phyloP scores from a whole-genome alignment of 805 yeast genomes.

The Zygosaccharomyces gambellarensis region DNA sequence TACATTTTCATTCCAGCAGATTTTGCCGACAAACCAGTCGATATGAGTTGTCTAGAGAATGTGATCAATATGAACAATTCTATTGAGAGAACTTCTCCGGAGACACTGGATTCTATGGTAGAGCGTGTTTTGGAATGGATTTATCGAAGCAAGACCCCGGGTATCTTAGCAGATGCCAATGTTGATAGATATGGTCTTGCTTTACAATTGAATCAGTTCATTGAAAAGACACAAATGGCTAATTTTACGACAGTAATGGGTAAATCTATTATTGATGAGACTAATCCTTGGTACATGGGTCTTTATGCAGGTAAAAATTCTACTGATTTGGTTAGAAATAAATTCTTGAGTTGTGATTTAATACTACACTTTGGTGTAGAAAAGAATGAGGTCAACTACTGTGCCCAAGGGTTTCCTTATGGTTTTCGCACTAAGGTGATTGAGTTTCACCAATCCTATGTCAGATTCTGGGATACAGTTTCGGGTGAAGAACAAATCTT shows the following conservation, averaged over 20 bases:
- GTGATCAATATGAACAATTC: constrained; percentile 13
- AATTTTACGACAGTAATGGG: constrained; percentile 63
- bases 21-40: constrained; percentile 42
- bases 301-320: constrained; percentile 64
- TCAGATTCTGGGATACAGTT: constrained; percentile 40
- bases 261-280: constrained; percentile 69
- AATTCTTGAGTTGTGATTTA: constrained; percentile 56
- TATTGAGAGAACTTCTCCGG: constrained; percentile 6
- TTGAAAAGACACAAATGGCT: constrained; percentile 42
- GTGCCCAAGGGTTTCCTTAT: constrained; percentile 52
- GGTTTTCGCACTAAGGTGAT: constrained; percentile 40
- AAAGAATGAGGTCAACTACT: constrained; percentile 64
- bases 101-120: constrained; percentile 33
- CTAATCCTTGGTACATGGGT: constrained; percentile 60
- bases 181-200: constrained; percentile 56
- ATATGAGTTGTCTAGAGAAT: constrained; percentile 15
- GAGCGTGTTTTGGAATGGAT: constrained; percentile 45
- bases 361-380: constrained; percentile 67
- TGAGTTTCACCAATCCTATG: constrained; percentile 49
- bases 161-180: constrained; percentile 66
- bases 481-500: constrained; percentile 25
- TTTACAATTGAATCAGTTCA: constrained; percentile 44
- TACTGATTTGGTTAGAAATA: constrained; percentile 42
- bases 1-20: constrained; percentile 75
- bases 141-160: constrained; percentile 52